Evolutionary conservation across 2,329 filamentous ascomycete species (phyloP).

Genomic region (Alternaria viburni): DNA sequence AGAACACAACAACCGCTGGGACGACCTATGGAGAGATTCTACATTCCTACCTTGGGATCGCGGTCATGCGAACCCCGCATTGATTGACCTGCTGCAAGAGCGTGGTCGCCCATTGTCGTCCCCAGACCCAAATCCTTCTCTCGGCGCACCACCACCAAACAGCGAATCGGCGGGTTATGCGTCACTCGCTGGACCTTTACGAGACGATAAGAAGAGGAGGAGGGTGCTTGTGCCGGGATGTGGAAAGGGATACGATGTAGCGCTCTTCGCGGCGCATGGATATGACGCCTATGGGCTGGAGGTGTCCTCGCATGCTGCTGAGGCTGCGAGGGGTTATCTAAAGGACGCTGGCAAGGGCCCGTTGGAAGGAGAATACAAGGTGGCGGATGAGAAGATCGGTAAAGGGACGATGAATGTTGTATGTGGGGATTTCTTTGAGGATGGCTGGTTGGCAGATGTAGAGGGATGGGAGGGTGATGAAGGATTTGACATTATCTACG

Average conservation of each 20-base stretch:
- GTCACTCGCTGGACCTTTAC: slow-evolving; percentile 20
- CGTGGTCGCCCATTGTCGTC: slow-evolving; percentile 15
- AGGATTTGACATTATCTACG: slow-evolving; percentile 71
- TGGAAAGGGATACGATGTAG: slow-evolving; percentile 80
- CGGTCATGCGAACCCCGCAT: slow-evolving; percentile 63
- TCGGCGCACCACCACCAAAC: slow-evolving; percentile 20
- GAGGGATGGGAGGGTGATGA: slow-evolving; percentile 32
- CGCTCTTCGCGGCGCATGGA: slow-evolving; percentile 74
- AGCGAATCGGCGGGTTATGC: slow-evolving; percentile 4
- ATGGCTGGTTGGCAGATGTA: slow-evolving; percentile 60
- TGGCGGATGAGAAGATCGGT: slow-evolving; percentile 50
- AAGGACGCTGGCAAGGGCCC: slow-evolving; percentile 39
- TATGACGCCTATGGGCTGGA: slow-evolving; percentile 82
- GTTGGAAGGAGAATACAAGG: slow-evolving; percentile 52
- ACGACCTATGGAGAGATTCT: slow-evolving; percentile 12
- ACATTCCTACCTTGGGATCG: slow-evolving; percentile 65
- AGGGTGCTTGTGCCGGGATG: slow-evolving; percentile 80
- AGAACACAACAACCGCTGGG: slow-evolving; percentile 41
- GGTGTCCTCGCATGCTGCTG: slow-evolving; percentile 59
- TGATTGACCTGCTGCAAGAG: slow-evolving; percentile 59
- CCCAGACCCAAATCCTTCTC: slow-evolving; percentile 23
- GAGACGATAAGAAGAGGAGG: slow-evolving; percentile 48
- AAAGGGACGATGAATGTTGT: slow-evolving; percentile 64
- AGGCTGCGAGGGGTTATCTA: slow-evolving; percentile 54
- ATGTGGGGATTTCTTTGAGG: slow-evolving; percentile 70